These are phyloP conservation scores for Chlorella sp. DNA, from an alignment of 139 green algal genomes.

Conservation along the genomic window DNA sequence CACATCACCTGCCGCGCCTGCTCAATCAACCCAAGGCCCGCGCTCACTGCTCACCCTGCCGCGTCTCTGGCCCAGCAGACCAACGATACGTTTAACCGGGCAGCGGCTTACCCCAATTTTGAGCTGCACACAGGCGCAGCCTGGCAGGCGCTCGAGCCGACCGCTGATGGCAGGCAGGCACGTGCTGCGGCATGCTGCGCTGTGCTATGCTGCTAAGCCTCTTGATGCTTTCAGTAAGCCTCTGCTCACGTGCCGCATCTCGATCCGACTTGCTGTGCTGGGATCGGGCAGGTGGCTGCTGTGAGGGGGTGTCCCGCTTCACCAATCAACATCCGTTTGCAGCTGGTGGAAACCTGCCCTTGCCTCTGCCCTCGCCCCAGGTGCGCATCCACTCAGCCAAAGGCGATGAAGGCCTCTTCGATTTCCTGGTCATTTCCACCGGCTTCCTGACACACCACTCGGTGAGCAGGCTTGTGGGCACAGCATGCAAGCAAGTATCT, in stretches of 20 bases:
- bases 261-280: too few species aligned
- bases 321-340: too few species aligned
- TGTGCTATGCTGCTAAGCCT: neutral
- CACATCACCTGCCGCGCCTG: too few species aligned
- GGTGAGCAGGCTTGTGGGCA: too few species aligned
- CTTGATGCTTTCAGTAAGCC: neutral
- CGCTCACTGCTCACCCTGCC: neutral
- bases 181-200: neutral
- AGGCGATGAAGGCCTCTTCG: constrained; percentile 41
- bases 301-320: too few species aligned
- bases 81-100: constrained; percentile 53
- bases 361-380: neutral
- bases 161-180: neutral
- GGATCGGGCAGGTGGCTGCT: too few species aligned
- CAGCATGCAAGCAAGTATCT: too few species aligned
- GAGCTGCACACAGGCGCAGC: constrained; percentile 45
- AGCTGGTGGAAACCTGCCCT: too few species aligned
- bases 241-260: too few species aligned
- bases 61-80: constrained; percentile 6
- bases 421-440: constrained; percentile 50
- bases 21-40: too few species aligned
- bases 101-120: constrained; percentile 43
- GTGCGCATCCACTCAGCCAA: constrained; percentile 44
- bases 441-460: constrained; percentile 46
- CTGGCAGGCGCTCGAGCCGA: constrained; percentile 39